These are phyloP conservation scores for Metschnikowia lunata DNA, from an alignment of 805 yeast species.

Conservation along the genomic window DNA sequence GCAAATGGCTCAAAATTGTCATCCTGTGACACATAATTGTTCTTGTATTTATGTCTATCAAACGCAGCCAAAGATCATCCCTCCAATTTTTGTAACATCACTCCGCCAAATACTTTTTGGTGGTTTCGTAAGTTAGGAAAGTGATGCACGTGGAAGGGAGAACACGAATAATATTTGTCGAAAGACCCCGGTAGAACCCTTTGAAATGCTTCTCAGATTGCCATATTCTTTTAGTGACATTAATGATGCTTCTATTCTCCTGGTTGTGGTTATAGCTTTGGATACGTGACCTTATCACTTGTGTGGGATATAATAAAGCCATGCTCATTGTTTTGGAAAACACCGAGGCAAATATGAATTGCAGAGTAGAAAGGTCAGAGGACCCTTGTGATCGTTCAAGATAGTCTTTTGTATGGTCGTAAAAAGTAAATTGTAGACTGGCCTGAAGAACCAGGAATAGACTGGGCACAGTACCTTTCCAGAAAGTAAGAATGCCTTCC, in stretches of 20 bases:
- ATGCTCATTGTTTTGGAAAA: constrained; percentile 66
- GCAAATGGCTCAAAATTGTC: no score
- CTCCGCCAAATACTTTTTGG: constrained; percentile 11
- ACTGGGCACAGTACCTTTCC: constrained; percentile 73
- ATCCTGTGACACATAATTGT: no score
- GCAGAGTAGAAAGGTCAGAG: constrained; percentile 41
- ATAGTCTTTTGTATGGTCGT: constrained; percentile 65
- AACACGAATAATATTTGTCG: constrained; percentile 74
- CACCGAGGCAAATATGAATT: constrained; percentile 65
- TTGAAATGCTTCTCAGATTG: constrained; percentile 45
- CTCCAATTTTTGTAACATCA: no score
- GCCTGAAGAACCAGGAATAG: constrained; percentile 84
- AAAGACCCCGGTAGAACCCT: constrained; percentile 82
- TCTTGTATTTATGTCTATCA: no score
- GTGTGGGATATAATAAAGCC: constrained; percentile 73
- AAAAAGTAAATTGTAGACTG: constrained; percentile 79
- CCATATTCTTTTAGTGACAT: constrained; percentile 39
- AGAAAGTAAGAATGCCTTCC: constrained; percentile 61
- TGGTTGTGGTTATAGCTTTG: constrained; percentile 41
- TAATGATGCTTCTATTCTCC: constrained; percentile 21
- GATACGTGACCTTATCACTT: constrained; percentile 71
- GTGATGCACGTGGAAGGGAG: constrained; percentile 93
- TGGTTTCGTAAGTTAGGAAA: constrained; percentile 74
- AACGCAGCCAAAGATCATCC: no score
- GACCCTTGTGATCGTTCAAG: constrained; percentile 11